phyloP scores from a whole-genome alignment of 2,329 filamentous ascomycete species.

The Thelonectria discophora region DNA sequence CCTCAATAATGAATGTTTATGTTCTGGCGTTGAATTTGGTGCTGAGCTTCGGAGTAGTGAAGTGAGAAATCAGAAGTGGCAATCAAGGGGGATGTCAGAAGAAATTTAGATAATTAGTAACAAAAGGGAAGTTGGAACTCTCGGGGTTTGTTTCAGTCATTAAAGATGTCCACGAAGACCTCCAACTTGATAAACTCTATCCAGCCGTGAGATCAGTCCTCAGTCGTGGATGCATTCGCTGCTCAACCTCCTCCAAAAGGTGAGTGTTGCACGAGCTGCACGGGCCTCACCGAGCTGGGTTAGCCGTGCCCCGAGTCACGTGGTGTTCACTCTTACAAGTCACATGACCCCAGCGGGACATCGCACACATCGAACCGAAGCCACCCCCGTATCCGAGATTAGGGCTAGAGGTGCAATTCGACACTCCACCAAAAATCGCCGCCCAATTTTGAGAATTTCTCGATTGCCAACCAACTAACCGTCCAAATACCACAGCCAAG shows the following conservation, averaged over 20 bases:
- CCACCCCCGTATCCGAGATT: conserved; percentile 41
- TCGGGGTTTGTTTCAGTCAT: too few species aligned
- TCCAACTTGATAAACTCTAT: too few species aligned
- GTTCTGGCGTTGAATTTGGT: conserved; percentile 17
- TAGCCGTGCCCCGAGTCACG: conserved; percentile 38
- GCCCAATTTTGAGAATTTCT: conserved; percentile 48
- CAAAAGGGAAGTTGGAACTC: too few species aligned
- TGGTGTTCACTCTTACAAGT: conserved; percentile 14
- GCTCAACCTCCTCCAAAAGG: neutral
- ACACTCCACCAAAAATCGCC: conserved; percentile 51
- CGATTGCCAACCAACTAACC: conserved; percentile 51
- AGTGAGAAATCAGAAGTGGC: too few species aligned
- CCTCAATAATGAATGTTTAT: conserved; percentile 40
- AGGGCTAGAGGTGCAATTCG: conserved; percentile 47
- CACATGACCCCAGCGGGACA: conserved; percentile 44
- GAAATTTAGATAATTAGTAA: too few species aligned
- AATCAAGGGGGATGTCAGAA: too few species aligned
- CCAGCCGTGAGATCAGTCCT: too few species aligned
- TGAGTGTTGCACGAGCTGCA: too few species aligned
- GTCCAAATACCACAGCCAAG: conserved; percentile 59
- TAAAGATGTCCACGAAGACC: too few species aligned
- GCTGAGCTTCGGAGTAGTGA: neutral
- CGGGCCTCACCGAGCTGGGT: neutral
- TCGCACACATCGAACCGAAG: conserved; percentile 37
- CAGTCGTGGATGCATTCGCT: too few species aligned